Evolutionary conservation across 2,329 filamentous ascomycete species (phyloP).

Genomic region (Zymoseptoria ardabiliae): DNA sequence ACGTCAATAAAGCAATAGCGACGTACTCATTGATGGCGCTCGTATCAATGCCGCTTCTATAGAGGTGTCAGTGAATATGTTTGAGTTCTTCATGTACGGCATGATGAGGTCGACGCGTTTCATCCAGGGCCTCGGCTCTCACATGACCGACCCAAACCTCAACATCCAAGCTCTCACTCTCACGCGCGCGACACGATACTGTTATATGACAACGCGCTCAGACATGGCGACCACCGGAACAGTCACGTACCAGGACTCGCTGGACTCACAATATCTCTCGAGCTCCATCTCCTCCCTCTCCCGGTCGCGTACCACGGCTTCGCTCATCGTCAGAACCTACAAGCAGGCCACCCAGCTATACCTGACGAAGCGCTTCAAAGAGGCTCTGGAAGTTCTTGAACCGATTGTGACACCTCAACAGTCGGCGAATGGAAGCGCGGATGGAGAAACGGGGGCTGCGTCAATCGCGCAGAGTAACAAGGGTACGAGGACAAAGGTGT

Average conservation of each 20-base stretch:
- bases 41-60: background rate
- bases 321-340: conserved; percentile 82
- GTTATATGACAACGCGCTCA: background rate
- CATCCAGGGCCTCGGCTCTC: background rate
- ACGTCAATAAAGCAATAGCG: background rate
- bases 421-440: conserved; percentile 5
- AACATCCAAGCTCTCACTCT: background rate
- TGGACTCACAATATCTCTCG: conserved; percentile 53
- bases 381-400: conserved; percentile 77
- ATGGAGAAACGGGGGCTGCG: conserved; percentile 41
- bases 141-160: background rate
- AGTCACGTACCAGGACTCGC: conserved; percentile 42
- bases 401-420: conserved; percentile 63
- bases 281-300: conserved; percentile 64
- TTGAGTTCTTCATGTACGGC: background rate
- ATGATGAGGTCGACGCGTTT: background rate
- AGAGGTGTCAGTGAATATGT: background rate
- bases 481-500: conserved; percentile 85
- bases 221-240: conserved; percentile 31
- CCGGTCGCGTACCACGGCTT: conserved; percentile 57
- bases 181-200: background rate
- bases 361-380: conserved; percentile 84
- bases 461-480: conserved; percentile 74
- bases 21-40: background rate
- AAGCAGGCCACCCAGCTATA: conserved; percentile 91